Base-by-base conservation (phyloP, 345 rosid genomes). In the Raphanus raphanistrum region DNA sequence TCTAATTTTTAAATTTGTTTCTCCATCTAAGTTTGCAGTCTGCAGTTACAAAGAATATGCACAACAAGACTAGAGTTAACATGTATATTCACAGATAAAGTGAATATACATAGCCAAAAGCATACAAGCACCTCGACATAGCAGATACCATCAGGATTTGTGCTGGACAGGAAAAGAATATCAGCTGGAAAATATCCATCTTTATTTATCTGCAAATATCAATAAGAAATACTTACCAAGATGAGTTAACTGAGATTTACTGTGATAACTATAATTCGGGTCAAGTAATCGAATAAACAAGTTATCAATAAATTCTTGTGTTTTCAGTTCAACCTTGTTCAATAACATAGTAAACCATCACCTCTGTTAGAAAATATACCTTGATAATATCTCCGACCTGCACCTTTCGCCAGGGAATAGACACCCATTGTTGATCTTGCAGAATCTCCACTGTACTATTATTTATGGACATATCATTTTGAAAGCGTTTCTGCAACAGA, bases 11-110 rank as follows among this genome's bases (percentile, higher is more conserved):
- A 95, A 86, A 87, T 95, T 95, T 79, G 99, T 95, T 90, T 95
- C 99, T 8, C 99, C 99, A 67, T 95, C 99, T 84, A 95, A 86
- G 82, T 95, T 95, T 70, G 99, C 92, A 63, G 99, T 92, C 98
- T 95, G 81, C 79, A 74, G 15, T 28, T 83, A 80, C 67, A 82
- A 68, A 43, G 45, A 13, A 62, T 15, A 58, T 15, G 28, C 79
- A 75, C 32, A 58, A 67, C 26, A 33, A 43, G n/a, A 36, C 13
- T 16, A 58, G 33, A 25, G n/a, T 70, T 11, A 76, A 52, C 27
- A 33, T 16, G 54, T 13, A 45, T 13, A 45, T 45, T 45, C 15
- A 45, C 41, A 57, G 25, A 32, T 25, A 70, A 57, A 66, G 21
- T 1, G 10, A 27, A 50, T 60, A 6, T 15, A 28, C 8, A 73